Evolutionary conservation across 73 alveolate genomes (phyloP), one percentile per base, ranked within the genome.

Genomic region (Uronychia setigera): DNA sequence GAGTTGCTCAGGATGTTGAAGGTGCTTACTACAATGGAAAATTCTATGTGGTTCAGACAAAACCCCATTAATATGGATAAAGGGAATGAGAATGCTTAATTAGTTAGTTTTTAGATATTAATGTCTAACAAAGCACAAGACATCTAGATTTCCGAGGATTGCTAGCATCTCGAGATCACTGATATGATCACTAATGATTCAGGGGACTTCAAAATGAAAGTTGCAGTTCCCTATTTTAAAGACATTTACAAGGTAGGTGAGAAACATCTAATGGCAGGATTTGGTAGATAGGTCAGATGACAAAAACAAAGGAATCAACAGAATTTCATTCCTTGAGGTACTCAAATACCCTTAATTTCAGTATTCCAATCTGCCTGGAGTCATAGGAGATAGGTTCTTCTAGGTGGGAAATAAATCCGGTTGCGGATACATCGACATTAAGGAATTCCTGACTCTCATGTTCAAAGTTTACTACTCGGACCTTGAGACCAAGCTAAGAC

Each of bases 11-110:
- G 87, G 99, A 96, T 90, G 94, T 96, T 82, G 99, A 96, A 84
- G 99, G 99, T 0, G 99, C 97, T 30, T 95, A 89, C 85, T 94
- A 85, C 81, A 92, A 96, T 85, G 96, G 96, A 29, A 83, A 92
- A 80, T 91, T 82, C 78, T 93, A 92, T 81, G 94, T 96, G 74
- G 97, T 95, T 0, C 97, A 96, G 76, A 92, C 99, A n/a, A 90
- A 98, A 81, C 99, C 99, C 27, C 97, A n/a, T n/a, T n/a, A n/a
- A n/a, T n/a, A n/a, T n/a, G n/a, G n/a, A n/a, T n/a, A n/a, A n/a
- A n/a, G n/a, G n/a, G n/a, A n/a, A n/a, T n/a, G n/a, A n/a, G n/a
- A n/a, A n/a, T n/a, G n/a, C n/a, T n/a, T n/a, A n/a, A n/a, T n/a
- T n/a, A n/a, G n/a, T n/a, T n/a, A n/a, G n/a, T n/a, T n/a, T n/a